phyloP scores from a whole-genome alignment of 805 yeast genomes.

The Nakazawaea laoshanensis region DNA sequence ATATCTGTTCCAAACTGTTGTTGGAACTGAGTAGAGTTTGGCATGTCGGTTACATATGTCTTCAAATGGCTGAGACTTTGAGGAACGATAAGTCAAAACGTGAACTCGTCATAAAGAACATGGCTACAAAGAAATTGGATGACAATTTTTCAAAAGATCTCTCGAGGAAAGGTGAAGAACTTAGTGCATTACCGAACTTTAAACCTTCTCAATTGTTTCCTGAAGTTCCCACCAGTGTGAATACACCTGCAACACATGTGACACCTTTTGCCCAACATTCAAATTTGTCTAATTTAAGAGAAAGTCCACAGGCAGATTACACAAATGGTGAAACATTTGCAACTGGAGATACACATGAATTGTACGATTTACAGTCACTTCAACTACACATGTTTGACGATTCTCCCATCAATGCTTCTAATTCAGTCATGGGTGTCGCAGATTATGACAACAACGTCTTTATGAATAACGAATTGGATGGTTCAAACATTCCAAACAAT shows the following conservation, averaged over 20 bases:
- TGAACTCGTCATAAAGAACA: slow-evolving; percentile 5
- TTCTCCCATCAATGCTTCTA: too few species aligned
- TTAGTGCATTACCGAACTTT: neutral
- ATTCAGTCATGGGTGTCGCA: too few species aligned
- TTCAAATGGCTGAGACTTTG: slow-evolving; percentile 11
- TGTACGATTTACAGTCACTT: too few species aligned
- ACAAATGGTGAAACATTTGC: too few species aligned
- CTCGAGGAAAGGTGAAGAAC: too few species aligned
- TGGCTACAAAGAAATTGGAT: neutral
- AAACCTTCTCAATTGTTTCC: slow-evolving; percentile 7
- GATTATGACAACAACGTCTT: neutral
- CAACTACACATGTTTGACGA: too few species aligned
- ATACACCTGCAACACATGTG: neutral
- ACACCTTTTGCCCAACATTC: neutral
- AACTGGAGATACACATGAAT: too few species aligned
- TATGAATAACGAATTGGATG: neutral
- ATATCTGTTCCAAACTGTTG: slow-evolving; percentile 9
- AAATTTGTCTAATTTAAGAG: too few species aligned
- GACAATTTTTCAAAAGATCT: neutral
- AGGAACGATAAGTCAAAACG: slow-evolving; percentile 9
- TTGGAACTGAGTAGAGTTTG: slow-evolving; percentile 6
- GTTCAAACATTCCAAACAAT: slow-evolving; percentile 3
- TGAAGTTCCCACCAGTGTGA: neutral
- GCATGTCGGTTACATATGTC: slow-evolving; percentile 9
- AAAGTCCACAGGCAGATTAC: too few species aligned